Base-by-base conservation (phyloP, 352 stramenopile species). In the Phytopythium aichiense region DNA sequence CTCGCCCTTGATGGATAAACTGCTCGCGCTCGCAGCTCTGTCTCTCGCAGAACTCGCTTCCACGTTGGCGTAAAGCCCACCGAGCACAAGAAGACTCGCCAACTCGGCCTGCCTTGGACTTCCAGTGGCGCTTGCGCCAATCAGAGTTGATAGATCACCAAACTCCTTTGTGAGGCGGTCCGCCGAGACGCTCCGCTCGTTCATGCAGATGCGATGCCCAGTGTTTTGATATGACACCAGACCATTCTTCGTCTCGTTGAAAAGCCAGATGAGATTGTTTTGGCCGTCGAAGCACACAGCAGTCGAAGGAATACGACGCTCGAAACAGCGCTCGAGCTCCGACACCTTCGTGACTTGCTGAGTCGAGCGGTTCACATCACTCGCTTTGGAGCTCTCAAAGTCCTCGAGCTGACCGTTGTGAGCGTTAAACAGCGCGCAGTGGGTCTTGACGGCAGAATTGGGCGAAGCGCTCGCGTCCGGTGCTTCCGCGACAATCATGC, bases 391-490 rank as follows among this genome's bases (percentile, higher is more conserved):
- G 9, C 64, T 57, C 31, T 40, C 49, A 12, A 63, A 18, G 33
- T 60, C 61, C 11, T 33, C 38, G 22, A 51, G 23, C 6, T 58
- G 35, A 16, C 76, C 77, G 12, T 49, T 74, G 58, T 88, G 77
- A 55, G 77, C 79, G 52, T 87, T 73, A 45, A 88, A 78, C 37
- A 86, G 43, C 15, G 83, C 51, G 42, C 76, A 76, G 49, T 89
- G 76, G 56, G 60, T 56, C 16, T 52, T 43, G 31, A 68, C 51
- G 28, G 37, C 28, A 11, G 46, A 20, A 23, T 64, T 65, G 11
- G 51, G 49, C 22, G 60, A 60, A 9, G 15, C n/a, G 31, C 67
- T 61, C 31, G 42, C 40, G 18, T 58, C 11, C 16, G 23, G 60
- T 9, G 54, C 38, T 55, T 74, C 60, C 28, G 38, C n/a, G 37